phyloP scores from a whole-genome alignment of 2,329 filamentous ascomycete species.

The Colletotrichum truncatum region DNA sequence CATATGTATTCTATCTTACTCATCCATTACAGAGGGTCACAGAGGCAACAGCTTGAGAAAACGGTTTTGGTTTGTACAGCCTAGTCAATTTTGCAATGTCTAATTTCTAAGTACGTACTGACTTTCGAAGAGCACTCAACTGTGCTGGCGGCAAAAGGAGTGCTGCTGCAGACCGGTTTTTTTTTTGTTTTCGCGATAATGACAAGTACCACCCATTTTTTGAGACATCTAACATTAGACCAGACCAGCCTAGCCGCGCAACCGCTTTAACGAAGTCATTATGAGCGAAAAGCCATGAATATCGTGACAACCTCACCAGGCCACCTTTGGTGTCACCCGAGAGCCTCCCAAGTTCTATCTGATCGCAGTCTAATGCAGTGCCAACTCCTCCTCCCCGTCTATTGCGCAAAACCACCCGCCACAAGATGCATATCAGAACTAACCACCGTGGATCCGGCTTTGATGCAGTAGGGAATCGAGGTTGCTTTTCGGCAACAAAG shows the following conservation, averaged over 20 bases:
- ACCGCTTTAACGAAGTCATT: slow-evolving; percentile 30
- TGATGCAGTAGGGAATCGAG: slow-evolving; percentile 33
- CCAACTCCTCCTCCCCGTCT: slow-evolving; percentile 39
- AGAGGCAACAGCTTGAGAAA: neutral
- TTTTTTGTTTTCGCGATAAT: slow-evolving; percentile 11
- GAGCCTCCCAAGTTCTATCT: slow-evolving; percentile 37
- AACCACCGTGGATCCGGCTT: slow-evolving; percentile 32
- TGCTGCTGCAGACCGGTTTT: neutral
- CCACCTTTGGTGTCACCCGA: slow-evolving; percentile 27
- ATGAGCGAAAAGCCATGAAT: slow-evolving; percentile 32
- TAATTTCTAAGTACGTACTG: slow-evolving; percentile 10
- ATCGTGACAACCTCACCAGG: slow-evolving; percentile 33
- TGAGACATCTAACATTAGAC: slow-evolving; percentile 30
- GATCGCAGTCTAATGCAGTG: slow-evolving; percentile 40
- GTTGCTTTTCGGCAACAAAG: slow-evolving; percentile 31
- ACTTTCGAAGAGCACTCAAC: neutral
- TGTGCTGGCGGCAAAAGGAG: neutral
- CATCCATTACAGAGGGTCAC: no score
- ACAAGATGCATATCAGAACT: slow-evolving; percentile 33
- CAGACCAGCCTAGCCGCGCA: slow-evolving; percentile 28
- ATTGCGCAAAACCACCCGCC: slow-evolving; percentile 33
- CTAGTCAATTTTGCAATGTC: slow-evolving; percentile 21
- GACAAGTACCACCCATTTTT: slow-evolving; percentile 27
- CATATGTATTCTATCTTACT: no score
- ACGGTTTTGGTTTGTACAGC: neutral